These are phyloP conservation scores for Penicillium desertorum DNA, from an alignment of 495 filamentous ascomycete genomes.

Conservation along the genomic window DNA sequence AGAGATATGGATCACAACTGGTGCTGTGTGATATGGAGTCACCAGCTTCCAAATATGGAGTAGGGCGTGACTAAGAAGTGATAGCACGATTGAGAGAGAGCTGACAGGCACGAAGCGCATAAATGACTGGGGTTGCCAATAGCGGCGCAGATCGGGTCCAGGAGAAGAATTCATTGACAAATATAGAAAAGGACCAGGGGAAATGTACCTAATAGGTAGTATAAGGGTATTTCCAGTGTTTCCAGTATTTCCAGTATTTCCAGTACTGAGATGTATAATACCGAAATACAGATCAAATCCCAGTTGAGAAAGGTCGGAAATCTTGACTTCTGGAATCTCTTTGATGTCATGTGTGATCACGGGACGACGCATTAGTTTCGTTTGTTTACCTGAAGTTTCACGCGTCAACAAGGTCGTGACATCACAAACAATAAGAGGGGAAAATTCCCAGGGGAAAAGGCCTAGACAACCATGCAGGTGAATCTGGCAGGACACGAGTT, in stretches of 20 bases:
- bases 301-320: neutral
- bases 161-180: conserved; percentile 18
- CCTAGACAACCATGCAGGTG: conserved; percentile 17
- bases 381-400: conserved; percentile 27
- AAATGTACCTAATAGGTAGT: neutral
- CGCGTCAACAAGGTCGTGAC: conserved; percentile 20
- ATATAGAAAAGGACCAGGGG: conserved; percentile 9
- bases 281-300: conserved; percentile 1
- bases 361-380: conserved; percentile 30
- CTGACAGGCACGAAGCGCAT: conserved; percentile 33
- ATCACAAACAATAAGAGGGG: conserved; percentile 16
- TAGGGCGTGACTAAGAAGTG: conserved; percentile 14
- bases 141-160: conserved; percentile 31
- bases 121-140: conserved; percentile 24
- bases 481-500: conserved; percentile 13
- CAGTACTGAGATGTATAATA: conserved; percentile 15
- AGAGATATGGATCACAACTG: conserved; percentile 10
- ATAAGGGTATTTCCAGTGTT: conserved; percentile 27
- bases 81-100: conserved; percentile 18
- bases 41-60: conserved; percentile 10
- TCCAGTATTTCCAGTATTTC: conserved; percentile 26
- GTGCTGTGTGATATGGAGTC: conserved; percentile 20
- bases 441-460: conserved; percentile 4
- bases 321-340: conserved; percentile 6
- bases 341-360: conserved; percentile 25